These are phyloP conservation scores for Vigna angularis DNA, from an alignment of 306 rosid species.

Conservation along the genomic window DNA sequence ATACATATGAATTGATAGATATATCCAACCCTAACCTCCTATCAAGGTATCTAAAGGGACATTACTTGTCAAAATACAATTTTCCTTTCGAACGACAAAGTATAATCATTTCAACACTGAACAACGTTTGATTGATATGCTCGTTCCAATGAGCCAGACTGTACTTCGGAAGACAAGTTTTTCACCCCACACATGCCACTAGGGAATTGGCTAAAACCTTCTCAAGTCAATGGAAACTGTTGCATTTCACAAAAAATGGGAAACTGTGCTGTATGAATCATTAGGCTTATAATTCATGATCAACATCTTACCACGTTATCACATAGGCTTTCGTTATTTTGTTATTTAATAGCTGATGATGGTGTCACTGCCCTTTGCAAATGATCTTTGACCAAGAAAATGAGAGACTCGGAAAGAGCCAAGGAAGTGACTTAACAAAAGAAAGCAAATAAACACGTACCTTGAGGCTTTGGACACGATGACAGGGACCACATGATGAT, in stretches of 20 bases:
- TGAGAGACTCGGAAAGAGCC: not conserved
- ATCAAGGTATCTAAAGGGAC: no score
- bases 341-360: not conserved
- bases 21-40: no score
- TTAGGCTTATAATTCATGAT: constrained; percentile 6
- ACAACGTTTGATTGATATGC: not conserved
- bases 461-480: constrained; percentile 42
- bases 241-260: not conserved
- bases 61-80: no score
- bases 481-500: constrained; percentile 45
- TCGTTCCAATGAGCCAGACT: not conserved
- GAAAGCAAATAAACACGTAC: constrained; percentile 11
- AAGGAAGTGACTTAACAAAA: not conserved
- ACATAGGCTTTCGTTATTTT: constrained; percentile 39
- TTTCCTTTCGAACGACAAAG: constrained; percentile 11
- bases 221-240: constrained; percentile 46
- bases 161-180: not conserved
- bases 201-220: constrained; percentile 12
- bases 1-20: no score
- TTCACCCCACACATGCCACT: constrained; percentile 5
- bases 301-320: constrained; percentile 38
- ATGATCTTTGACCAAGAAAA: constrained; percentile 33
- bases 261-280: constrained; percentile 25
- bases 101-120: constrained; percentile 7
- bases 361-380: constrained; percentile 4